Percentiles rank a stretch among this genome's conserved stretches.
phyloP scores from a whole-genome alignment of 164 flowering plant species.

The Akebia trifoliata region DNA sequence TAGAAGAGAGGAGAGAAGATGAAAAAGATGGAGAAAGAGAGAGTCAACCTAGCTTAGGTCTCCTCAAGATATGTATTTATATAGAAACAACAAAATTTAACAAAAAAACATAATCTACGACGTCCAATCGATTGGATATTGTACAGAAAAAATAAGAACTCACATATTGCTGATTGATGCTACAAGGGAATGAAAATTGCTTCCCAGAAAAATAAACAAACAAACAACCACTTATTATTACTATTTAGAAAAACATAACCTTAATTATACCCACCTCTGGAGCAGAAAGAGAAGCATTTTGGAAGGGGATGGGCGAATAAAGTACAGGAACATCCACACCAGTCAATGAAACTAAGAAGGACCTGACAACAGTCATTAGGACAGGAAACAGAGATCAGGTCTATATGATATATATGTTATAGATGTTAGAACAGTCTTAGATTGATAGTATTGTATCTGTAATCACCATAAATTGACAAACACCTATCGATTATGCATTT shows the following conservation, averaged over 20 bases:
- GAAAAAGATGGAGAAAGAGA: no score
- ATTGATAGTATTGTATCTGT: neutral
- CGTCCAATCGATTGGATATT: no score
- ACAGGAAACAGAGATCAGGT: conserved; percentile 17
- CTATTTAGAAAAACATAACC: neutral
- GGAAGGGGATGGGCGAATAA: conserved; percentile 77
- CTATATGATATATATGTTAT: neutral
- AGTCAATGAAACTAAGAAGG: conserved; percentile 49
- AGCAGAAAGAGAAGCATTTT: conserved; percentile 70
- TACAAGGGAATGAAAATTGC: neutral
- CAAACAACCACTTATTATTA: neutral
- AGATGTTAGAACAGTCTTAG: neutral
- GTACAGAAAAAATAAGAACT: no score
- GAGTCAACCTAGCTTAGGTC: no score
- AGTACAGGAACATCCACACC: conserved; percentile 76
- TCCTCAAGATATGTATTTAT: no score
- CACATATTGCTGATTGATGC: neutral
- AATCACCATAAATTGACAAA: neutral
- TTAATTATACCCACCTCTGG: conserved; percentile 64
- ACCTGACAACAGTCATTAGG: conserved; percentile 39
- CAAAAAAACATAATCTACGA: no score
- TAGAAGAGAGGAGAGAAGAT: no score
- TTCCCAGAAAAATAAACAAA: neutral
- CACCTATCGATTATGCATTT: conserved; percentile 7
- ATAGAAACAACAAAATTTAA: no score